phyloP scores from a whole-genome alignment of 2,329 filamentous ascomycete species.

The Xylariaceae sp. region DNA sequence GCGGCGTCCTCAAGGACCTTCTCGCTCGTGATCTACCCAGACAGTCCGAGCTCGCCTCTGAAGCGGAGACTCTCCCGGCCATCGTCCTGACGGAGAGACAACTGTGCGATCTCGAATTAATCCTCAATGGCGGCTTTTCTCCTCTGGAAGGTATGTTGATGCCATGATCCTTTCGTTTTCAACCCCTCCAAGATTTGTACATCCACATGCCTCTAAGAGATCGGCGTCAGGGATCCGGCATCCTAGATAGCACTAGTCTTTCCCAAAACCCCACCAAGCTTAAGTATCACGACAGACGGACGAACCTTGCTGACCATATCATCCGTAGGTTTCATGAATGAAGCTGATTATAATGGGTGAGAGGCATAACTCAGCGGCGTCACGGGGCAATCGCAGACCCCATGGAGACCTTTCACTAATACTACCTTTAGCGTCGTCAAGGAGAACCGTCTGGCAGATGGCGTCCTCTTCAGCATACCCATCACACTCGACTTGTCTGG shows the following conservation, averaged over 20 bases:
- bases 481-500: slow-evolving; percentile 86
- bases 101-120: slow-evolving; percentile 94
- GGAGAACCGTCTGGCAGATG: slow-evolving; percentile 79
- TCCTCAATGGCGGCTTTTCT: slow-evolving; percentile 96
- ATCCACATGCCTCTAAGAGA: slow-evolving; percentile 6
- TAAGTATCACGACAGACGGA: too few species aligned
- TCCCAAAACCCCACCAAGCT: too few species aligned
- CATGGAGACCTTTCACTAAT: slow-evolving; percentile 5
- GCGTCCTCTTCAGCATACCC: slow-evolving; percentile 91
- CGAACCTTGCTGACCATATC: too few species aligned
- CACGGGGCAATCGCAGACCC: background rate
- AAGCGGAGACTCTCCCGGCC: slow-evolving; percentile 82
- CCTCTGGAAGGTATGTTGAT: slow-evolving; percentile 77
- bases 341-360: slow-evolving; percentile 94
- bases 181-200: slow-evolving; percentile 4
- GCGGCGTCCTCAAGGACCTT: slow-evolving; percentile 96
- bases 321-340: slow-evolving; percentile 82
- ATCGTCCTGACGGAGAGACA: slow-evolving; percentile 86
- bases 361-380: background rate
- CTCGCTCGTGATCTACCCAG: slow-evolving; percentile 85
- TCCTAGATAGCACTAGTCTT: too few species aligned
- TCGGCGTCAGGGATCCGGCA: slow-evolving; percentile 7
- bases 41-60: slow-evolving; percentile 70
- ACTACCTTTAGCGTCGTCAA: slow-evolving; percentile 65
- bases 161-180: background rate